Evolutionary conservation across 2,329 filamentous ascomycete genomes (phyloP).

Genomic region (Zarea fungicola): DNA sequence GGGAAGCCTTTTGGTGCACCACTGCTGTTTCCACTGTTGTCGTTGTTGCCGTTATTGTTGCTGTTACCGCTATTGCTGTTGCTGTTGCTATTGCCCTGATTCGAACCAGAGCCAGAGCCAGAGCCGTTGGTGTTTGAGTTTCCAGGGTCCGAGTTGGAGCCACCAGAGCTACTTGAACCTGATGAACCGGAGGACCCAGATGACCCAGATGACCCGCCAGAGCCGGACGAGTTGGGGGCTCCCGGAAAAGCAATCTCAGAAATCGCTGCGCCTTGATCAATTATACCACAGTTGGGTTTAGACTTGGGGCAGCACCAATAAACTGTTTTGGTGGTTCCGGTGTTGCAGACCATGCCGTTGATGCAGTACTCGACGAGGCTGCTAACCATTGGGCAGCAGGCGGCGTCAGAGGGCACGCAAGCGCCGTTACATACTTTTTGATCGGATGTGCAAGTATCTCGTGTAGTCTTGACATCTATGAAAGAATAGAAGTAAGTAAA

Average conservation of each 20-base stretch:
- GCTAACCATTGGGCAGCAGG: neutral
- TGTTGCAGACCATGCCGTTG: neutral
- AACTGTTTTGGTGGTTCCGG: neutral
- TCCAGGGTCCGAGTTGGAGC: neutral
- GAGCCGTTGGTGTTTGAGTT: neutral
- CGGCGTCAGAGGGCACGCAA: neutral
- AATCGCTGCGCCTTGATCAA: neutral
- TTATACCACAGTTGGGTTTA: neutral
- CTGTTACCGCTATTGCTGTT: neutral
- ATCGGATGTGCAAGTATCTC: neutral
- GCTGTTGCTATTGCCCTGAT: neutral
- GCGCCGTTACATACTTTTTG: neutral
- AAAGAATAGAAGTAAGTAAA: neutral
- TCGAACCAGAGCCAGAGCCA: too few species aligned
- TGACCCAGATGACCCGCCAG: too few species aligned
- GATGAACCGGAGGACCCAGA: too few species aligned
- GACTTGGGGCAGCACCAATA: neutral
- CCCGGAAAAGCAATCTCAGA: neutral
- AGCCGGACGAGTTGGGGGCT: neutral
- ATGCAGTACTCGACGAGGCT: neutral
- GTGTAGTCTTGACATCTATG: neutral
- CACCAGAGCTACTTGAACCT: too few species aligned
- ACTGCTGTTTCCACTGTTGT: too few species aligned
- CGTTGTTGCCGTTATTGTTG: neutral
- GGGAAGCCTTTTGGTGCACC: neutral